Conservation (phyloP, 2,329 filamentous ascomycete species). For the Claviceps monticola region DNA sequence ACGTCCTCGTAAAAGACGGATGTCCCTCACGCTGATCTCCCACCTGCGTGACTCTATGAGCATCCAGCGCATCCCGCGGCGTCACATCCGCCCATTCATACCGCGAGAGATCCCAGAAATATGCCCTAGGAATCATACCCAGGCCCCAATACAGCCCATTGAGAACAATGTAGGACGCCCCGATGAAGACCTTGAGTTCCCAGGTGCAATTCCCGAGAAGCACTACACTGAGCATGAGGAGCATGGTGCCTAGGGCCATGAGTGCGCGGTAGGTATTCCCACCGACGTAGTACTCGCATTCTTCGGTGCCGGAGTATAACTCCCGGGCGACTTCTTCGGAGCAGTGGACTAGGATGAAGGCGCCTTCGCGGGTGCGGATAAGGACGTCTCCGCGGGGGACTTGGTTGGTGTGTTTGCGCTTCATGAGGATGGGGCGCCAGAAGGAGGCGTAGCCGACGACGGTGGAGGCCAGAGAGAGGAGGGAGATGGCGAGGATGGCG, state of each 20-base stretch:
- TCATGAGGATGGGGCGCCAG: slow-evolving; percentile 42
- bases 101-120: slow-evolving; percentile 44
- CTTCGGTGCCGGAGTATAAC: slow-evolving; percentile 46
- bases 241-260: slow-evolving; percentile 42
- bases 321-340: slow-evolving; percentile 48
- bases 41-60: slow-evolving; percentile 17
- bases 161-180: slow-evolving; percentile 41
- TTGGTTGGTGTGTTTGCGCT: slow-evolving; percentile 30
- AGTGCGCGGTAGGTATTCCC: slow-evolving; percentile 34
- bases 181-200: slow-evolving; percentile 44
- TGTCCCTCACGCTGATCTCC: slow-evolving; percentile 24
- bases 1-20: slow-evolving; percentile 38
- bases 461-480: slow-evolving; percentile 38
- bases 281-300: slow-evolving; percentile 40
- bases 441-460: slow-evolving; percentile 42
- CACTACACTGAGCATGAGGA: slow-evolving; percentile 48
- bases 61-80: slow-evolving; percentile 22
- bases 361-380: slow-evolving; percentile 45
- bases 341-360: slow-evolving; percentile 43
- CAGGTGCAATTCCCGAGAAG: slow-evolving; percentile 49
- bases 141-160: slow-evolving; percentile 47
- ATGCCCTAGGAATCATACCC: slow-evolving; percentile 31
- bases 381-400: slow-evolving; percentile 46
- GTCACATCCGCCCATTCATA: slow-evolving; percentile 32
- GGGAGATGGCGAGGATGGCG: slow-evolving; percentile 29